Base-by-base conservation (phyloP, 768 basidiomycete species). In the Terana coerulea region DNA sequence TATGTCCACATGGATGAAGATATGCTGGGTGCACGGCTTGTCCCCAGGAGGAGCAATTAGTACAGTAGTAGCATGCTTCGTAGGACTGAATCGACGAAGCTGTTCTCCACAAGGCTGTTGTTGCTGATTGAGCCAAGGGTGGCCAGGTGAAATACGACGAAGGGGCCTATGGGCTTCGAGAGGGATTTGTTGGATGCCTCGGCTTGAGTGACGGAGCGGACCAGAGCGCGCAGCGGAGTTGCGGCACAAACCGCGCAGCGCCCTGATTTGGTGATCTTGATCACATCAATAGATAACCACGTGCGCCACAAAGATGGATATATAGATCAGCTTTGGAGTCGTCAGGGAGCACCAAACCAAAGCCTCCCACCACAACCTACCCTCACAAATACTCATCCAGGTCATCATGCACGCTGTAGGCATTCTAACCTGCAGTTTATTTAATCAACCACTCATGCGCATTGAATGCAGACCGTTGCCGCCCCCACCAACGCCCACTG, bases 401-500 rank as follows among this genome's bases (percentile, higher is more conserved):
- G n/a, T 24, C 31, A 45, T 41, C 59, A 79, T 77, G 75, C 67
- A 64, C 64, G 52, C 71, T 56, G 77, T 78, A 51, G 29, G 75
- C 67, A 17, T 19, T 37, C 36, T 25, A 35, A 22, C 31, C 5
- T n/a, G 21, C 25, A 35, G 15, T 47, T 35, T 10, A n/a, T 34
- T 15, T 29, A 17, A 8, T 15, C 9, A 29, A 11, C 5, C 21
- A 10, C 33, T 8, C 15, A 5, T 9, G 9, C n/a, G 10, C 14
- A 26, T 15, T 44, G 15, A 29, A 29, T 25, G 10, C 31, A 63
- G 64, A 53, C 50, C 53, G 48, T 50, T 52, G 47, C 56, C 21
- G 52, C 56, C 55, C 75, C 75, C 53, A 71, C 74, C 60, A 73
- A 74, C 64, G 62, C 75, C 46, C 60, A 59, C 68, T 84, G 82